A percentile compares a stretch with the other conserved stretches of the same genome.
Evolutionary conservation across 805 yeast genomes (phyloP).

Genomic region (Lipomyces japonicus): DNA sequence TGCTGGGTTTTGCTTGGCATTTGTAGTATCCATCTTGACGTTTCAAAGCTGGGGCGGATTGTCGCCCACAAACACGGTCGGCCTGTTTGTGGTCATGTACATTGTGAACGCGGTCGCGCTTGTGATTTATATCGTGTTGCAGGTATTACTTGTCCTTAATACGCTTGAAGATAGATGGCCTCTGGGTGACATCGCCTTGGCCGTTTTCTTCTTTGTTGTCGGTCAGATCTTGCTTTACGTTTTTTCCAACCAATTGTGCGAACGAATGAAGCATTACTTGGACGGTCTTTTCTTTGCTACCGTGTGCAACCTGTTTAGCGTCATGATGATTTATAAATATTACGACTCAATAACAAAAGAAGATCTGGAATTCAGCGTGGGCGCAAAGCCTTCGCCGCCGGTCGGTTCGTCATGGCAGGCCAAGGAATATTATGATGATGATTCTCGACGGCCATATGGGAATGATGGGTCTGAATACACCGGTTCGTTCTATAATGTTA

Average conservation of each 20-base stretch:
- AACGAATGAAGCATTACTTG: conserved; percentile 71
- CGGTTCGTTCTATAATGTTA: conserved; percentile 24
- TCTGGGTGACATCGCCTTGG: conserved; percentile 72
- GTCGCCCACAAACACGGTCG: conserved; percentile 54
- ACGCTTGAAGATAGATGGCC: conserved; percentile 83
- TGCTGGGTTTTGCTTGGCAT: conserved; percentile 60
- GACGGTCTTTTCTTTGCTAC: conserved; percentile 89
- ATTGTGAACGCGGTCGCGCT: conserved; percentile 67
- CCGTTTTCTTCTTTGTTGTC: conserved; percentile 65
- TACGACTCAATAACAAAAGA: conserved; percentile 97
- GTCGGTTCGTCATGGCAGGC: conserved; percentile 26
- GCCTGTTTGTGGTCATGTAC: conserved; percentile 66
- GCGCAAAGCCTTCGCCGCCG: conserved; percentile 46
- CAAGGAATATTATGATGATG: conserved; percentile 24
- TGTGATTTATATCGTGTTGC: conserved; percentile 60
- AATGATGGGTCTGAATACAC: conserved; percentile 23
- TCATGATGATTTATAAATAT: conserved; percentile 93
- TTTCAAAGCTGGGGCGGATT: conserved; percentile 57
- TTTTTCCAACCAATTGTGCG: conserved; percentile 64
- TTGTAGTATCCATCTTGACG: conserved; percentile 65
- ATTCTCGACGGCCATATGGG: conserved; percentile 14
- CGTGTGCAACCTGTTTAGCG: conserved; percentile 69
- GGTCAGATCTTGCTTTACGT: conserved; percentile 80
- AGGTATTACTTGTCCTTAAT: conserved; percentile 60
- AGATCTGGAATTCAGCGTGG: conserved; percentile 86